Evolutionary conservation across 768 basidiomycete species (phyloP), one percentile per base, ranked within the genome.

Genomic region (Suillus brevipes): DNA sequence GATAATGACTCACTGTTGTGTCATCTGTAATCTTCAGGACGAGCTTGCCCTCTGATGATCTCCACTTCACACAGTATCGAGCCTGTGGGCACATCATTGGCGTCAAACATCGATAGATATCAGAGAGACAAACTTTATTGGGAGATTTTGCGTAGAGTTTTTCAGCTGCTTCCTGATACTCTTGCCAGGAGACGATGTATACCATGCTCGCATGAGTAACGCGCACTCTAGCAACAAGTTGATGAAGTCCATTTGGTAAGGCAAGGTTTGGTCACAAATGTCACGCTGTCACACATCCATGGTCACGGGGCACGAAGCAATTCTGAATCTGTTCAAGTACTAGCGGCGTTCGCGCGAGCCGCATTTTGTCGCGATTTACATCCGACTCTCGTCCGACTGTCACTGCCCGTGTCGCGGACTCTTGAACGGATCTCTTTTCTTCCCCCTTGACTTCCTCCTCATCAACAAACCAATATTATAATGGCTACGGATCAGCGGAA

Each of bases 1-100:
- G 40, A 31, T 45, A 37, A 45, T 34, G 45, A 83, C 92, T 70
- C 75, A 97, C 97, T 72, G 89, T 90, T 42, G 83, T 85, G 76
- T 97, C 86, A 79, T 98, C 93, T 1, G 97, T 98, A 73, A 98
- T 89, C 81, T 97, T 97, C 67, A 99, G 82, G 56, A 97, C 91
- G 23, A 99, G 86, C 72, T 92, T 89, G 23, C 93, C 93, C 71
- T 94, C 89, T 6, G 87, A 86, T 37, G 90, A 83, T 72, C 85
- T 88, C 92, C 95, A 98, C 83, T 97, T 97, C 72, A 97, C 87
- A 77, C 87, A 89, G 74, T 97, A 97, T 49, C 97, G 86, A 28
- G 92, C 85, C 97, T 99, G 73, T 61, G 20, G 50, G 59, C 40
- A 63, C 2, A 25, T 60, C 53, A 38, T 59, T 64, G 58, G 60